These are phyloP conservation scores for Tetrastigma voinierianum DNA, from an alignment of 164 flowering plant genomes.

Conservation along the genomic window DNA sequence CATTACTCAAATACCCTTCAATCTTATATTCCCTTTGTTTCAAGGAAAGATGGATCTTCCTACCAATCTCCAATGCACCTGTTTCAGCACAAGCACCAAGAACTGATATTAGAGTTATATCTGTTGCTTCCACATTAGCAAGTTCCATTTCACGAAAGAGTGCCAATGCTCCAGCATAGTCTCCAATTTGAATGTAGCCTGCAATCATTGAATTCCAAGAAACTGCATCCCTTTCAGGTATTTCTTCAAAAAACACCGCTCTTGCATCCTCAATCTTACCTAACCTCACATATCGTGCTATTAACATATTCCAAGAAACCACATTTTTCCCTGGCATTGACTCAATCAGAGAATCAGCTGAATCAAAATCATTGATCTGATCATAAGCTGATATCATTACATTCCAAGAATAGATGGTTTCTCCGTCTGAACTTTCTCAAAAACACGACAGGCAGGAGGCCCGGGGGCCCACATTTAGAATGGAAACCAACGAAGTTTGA, in stretches of 20 bases:
- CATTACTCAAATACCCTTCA: conserved; percentile 44
- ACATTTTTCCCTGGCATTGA: conserved; percentile 42
- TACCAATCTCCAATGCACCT: conserved; percentile 40
- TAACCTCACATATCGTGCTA: conserved; percentile 25
- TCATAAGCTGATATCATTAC: conserved; percentile 49
- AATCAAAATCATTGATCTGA: conserved; percentile 28
- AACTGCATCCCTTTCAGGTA: conserved; percentile 42
- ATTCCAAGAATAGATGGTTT: conserved; percentile 41
- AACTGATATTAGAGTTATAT: conserved; percentile 37
- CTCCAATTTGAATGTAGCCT: too few species aligned
- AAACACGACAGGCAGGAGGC: conserved; percentile 33
- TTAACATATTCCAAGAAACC: conserved; percentile 44
- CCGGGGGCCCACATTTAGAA: conserved; percentile 31
- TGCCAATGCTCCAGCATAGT: too few species aligned
- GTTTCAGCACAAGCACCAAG: conserved; percentile 52
- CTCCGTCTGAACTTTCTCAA: conserved; percentile 49
- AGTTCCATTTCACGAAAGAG: conserved; percentile 46
- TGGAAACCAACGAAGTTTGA: conserved; percentile 44
- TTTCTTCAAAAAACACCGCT: conserved; percentile 31
- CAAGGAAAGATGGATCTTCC: conserved; percentile 33
- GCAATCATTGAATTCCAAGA: conserved; percentile 56
- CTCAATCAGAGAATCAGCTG: conserved; percentile 29
- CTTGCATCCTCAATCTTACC: conserved; percentile 28
- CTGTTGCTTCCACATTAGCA: conserved; percentile 32
- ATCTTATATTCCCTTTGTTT: conserved; percentile 21